phyloP scores from a whole-genome alignment of 208 protist species.

The Herpetomonas samuelpessoai region DNA sequence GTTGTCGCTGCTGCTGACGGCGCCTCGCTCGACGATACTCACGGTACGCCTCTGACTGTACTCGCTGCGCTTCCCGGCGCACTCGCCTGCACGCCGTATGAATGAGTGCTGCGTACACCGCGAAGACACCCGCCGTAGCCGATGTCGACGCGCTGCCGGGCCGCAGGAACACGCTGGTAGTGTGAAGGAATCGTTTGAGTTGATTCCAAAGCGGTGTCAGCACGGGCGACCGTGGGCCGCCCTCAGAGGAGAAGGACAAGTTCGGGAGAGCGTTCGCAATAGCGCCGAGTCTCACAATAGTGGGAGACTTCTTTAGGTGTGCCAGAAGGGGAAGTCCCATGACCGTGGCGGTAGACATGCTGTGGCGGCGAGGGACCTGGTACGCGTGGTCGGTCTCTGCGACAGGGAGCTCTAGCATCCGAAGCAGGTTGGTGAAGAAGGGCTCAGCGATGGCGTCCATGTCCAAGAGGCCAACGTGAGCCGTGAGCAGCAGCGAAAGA shows the following conservation, averaged over 20 bases:
- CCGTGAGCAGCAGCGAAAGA: slow-evolving; percentile 24
- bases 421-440: slow-evolving; percentile 57
- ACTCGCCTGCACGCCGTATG: slow-evolving; percentile 16
- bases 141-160: slow-evolving; percentile 22
- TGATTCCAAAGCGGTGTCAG: slow-evolving; percentile 76
- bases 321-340: too few species aligned
- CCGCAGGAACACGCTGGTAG: slow-evolving; percentile 65
- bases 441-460: slow-evolving; percentile 68
- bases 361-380: too few species aligned
- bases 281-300: neutral
- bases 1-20: too few species aligned
- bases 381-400: too few species aligned
- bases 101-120: slow-evolving; percentile 40
- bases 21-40: too few species aligned
- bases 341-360: too few species aligned
- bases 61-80: too few species aligned
- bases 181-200: slow-evolving; percentile 68
- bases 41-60: too few species aligned
- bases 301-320: too few species aligned
- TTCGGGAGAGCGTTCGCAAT: slow-evolving; percentile 23
- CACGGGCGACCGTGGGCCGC: too few species aligned
- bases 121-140: slow-evolving; percentile 25
- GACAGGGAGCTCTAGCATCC: slow-evolving; percentile 36
- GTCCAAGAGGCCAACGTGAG: slow-evolving; percentile 40
- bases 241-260: slow-evolving; percentile 9